Evolutionary conservation across 768 basidiomycete genomes (phyloP).

Genomic region (Tylopilus sp.): DNA sequence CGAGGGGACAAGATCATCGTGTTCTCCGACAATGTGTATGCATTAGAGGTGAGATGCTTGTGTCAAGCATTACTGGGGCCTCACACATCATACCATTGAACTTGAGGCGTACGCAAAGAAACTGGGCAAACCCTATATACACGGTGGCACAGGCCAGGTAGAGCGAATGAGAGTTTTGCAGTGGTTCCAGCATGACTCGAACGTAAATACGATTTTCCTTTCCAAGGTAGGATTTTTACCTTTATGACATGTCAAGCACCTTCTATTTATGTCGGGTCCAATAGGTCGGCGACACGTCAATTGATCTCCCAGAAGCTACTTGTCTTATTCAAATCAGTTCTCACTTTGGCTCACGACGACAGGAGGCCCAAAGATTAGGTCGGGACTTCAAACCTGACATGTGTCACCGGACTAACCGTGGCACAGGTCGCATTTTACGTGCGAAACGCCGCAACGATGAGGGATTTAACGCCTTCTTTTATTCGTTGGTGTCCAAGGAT

Average conservation of each 20-base stretch:
- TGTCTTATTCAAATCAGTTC: constrained; percentile 99
- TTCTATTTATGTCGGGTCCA: constrained; percentile 15
- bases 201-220: constrained; percentile 96
- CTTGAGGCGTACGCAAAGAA: constrained; percentile 87
- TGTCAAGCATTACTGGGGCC: background rate
- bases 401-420: constrained; percentile 11
- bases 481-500: constrained; percentile 97
- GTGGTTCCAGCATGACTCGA: constrained; percentile 92
- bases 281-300: constrained; percentile 96
- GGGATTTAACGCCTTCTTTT: constrained; percentile 99
- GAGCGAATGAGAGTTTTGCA: constrained; percentile 95
- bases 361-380: constrained; percentile 97
- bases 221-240: constrained; percentile 68
- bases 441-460: constrained; percentile 98
- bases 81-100: constrained; percentile 1
- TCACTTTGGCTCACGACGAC: constrained; percentile 96
- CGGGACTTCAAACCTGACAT: constrained; percentile 24
- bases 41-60: constrained; percentile 71
- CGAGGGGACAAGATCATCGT: constrained; percentile 99
- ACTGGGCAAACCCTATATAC: constrained; percentile 91
- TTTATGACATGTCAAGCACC: constrained; percentile 5
- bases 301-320: constrained; percentile 97
- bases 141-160: constrained; percentile 91
- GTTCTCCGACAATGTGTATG: constrained; percentile 97
- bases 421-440: constrained; percentile 85